These are phyloP conservation scores for Paraconiothyrium sp. DNA, from an alignment of 2,329 filamentous ascomycete genomes.

Conservation along the genomic window DNA sequence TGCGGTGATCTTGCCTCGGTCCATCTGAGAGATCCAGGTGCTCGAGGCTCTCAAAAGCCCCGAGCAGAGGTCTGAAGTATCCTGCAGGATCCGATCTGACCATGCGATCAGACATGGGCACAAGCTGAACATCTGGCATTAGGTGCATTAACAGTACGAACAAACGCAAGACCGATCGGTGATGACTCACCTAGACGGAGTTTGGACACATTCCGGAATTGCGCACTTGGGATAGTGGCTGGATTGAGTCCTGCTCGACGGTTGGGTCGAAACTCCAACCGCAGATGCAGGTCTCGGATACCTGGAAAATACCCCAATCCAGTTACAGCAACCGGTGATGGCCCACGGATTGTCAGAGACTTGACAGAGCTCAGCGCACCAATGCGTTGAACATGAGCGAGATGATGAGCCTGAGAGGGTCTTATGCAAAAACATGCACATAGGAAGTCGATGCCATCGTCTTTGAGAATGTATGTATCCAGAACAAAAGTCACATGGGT, in stretches of 20 bases:
- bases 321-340: not conserved
- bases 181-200: not conserved
- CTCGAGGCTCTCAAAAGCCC: not conserved
- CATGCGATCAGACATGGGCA: not conserved
- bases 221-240: no score
- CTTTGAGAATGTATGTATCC: not conserved
- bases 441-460: not conserved
- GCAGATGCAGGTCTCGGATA: not conserved
- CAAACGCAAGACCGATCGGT: not conserved
- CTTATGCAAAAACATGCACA: not conserved
- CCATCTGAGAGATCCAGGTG: conserved; percentile 1
- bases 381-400: not conserved
- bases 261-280: not conserved
- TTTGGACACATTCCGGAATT: not conserved
- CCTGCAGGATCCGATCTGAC: not conserved
- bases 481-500: not conserved
- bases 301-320: not conserved
- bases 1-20: not conserved
- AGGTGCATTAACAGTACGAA: not conserved
- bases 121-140: not conserved
- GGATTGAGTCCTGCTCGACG: not conserved
- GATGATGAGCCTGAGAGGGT: no score
- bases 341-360: not conserved
- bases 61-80: not conserved
- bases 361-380: not conserved